phyloP scores from a whole-genome alignment of 225 moss, liverwort and hornwort species.

The Thuidium tamariscinum region DNA sequence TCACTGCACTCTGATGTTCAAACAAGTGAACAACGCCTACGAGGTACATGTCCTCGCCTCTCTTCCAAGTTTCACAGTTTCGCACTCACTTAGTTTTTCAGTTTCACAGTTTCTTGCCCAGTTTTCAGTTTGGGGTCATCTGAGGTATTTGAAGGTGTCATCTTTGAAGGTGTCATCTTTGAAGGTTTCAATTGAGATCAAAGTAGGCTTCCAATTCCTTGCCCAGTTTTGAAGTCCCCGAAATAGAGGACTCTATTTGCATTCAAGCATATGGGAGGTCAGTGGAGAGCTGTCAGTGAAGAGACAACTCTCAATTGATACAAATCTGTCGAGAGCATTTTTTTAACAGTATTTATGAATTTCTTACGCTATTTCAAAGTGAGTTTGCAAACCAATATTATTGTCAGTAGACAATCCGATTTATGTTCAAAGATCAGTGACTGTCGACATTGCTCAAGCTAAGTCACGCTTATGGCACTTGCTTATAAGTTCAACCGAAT shows the following conservation, averaged over 20 bases:
- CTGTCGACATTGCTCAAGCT: too few relatives aligned
- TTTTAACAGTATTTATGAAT: neutral
- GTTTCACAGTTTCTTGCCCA: neutral
- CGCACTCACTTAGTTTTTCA: neutral
- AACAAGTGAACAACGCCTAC: slow-evolving; percentile 57
- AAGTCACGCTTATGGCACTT: too few relatives aligned
- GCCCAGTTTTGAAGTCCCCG: neutral
- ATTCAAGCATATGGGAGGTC: neutral
- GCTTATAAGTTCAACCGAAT: neutral
- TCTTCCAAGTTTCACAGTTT: neutral
- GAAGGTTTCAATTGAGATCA: neutral
- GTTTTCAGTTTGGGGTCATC: neutral
- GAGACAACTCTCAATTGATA: neutral
- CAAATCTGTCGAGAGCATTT: neutral
- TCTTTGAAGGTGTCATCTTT: neutral
- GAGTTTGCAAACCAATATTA: neutral
- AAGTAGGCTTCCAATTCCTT: neutral
- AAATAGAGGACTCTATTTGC: neutral
- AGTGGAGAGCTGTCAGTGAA: neutral
- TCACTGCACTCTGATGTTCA: slow-evolving; percentile 32
- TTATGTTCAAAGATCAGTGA: neutral
- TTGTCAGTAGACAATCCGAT: neutral
- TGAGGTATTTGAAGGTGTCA: neutral
- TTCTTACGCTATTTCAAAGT: neutral
- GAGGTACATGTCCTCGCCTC: slow-evolving; percentile 21